Evolutionary conservation across 2,329 filamentous ascomycete species (phyloP).

Genomic region (Calycina herbarum): DNA sequence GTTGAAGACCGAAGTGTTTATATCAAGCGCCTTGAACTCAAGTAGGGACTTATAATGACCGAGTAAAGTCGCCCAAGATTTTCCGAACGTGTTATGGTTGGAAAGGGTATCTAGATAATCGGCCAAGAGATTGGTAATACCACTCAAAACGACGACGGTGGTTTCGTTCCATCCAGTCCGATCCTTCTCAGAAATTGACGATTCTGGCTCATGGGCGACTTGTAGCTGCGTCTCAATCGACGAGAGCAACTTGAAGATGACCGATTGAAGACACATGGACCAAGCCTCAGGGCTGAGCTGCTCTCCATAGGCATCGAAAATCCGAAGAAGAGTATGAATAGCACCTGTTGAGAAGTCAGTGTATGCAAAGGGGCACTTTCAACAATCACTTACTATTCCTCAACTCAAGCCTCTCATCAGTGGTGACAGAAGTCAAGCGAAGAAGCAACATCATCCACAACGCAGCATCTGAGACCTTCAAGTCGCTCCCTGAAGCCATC

Average conservation of each 20-base stretch:
- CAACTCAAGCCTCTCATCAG: constrained; percentile 71
- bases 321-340: constrained; percentile 85
- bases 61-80: constrained; percentile 75
- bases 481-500: constrained; percentile 59
- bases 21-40: constrained; percentile 63
- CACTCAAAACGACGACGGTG: constrained; percentile 70
- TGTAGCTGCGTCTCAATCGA: constrained; percentile 63
- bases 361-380: constrained; percentile 29
- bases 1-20: constrained; percentile 70
- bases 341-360: constrained; percentile 54
- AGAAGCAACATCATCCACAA: constrained; percentile 78
- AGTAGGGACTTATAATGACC: constrained; percentile 65
- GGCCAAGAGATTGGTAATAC: constrained; percentile 70
- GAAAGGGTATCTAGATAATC: constrained; percentile 75
- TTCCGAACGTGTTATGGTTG: constrained; percentile 63
- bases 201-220: constrained; percentile 39
- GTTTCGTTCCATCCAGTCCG: constrained; percentile 70
- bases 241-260: constrained; percentile 76
- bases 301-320: constrained; percentile 88
- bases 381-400: constrained; percentile 61
- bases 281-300: constrained; percentile 76
- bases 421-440: constrained; percentile 69
- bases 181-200: constrained; percentile 41
- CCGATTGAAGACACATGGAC: constrained; percentile 77
- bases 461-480: constrained; percentile 65